Conservation (phyloP, 257 asterid species). For the Coffea eugenioides region DNA sequence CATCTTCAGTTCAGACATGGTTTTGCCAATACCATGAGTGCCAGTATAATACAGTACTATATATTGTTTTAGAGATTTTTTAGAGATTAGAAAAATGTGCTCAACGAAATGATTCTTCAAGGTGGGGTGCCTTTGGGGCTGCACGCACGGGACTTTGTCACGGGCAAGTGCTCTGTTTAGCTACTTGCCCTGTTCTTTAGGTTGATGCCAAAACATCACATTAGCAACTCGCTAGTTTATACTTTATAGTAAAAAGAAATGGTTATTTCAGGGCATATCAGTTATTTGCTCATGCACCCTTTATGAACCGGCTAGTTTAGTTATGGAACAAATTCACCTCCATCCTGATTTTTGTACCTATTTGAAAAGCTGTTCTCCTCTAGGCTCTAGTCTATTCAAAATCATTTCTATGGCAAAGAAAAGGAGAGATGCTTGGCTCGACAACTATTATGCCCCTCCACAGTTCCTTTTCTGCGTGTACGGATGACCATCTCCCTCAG, state of each 20-base stretch:
- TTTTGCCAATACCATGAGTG: conserved; percentile 5
- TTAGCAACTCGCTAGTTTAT: too few relatives aligned
- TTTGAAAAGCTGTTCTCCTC: not conserved
- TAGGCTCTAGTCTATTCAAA: not conserved
- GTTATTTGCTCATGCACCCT: not conserved
- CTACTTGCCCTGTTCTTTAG: conserved; percentile 16
- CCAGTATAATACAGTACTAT: too few relatives aligned
- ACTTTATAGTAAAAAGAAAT: too few relatives aligned
- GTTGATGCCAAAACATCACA: conserved; percentile 11
- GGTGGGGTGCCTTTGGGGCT: conserved; percentile 31
- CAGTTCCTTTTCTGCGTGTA: not conserved
- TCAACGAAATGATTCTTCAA: conserved; percentile 18
- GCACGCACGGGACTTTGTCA: conserved; percentile 25
- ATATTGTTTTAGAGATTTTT: not conserved
- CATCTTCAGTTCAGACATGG: conserved; percentile 11
- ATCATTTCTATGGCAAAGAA: not conserved
- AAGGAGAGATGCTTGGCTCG: not conserved
- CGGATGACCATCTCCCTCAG: not conserved
- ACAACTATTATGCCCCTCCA: not conserved
- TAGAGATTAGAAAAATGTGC: not conserved
- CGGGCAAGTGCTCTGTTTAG: conserved; percentile 17
- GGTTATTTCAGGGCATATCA: not conserved
- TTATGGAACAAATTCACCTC: not conserved
- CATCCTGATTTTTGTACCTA: not conserved
- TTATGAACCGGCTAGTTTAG: not conserved